phyloP scores from a whole-genome alignment of 2,329 filamentous ascomycete genomes.

The Tolypocladium nubicola region DNA sequence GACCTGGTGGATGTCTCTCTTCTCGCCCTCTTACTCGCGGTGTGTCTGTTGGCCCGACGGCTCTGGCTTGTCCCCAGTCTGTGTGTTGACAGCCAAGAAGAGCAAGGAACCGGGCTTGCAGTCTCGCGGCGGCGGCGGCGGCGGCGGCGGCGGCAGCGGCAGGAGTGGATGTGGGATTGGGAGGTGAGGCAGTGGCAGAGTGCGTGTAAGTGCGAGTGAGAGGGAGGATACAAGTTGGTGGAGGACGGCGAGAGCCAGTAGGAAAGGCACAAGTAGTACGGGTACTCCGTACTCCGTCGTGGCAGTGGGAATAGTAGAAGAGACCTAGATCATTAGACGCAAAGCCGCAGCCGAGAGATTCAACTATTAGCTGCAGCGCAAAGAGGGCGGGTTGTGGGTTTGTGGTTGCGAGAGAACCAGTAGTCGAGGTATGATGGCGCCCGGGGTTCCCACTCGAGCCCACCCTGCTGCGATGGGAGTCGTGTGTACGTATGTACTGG shows the following conservation, averaged over 20 bases:
- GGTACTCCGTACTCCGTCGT: background rate
- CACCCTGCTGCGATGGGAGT: constrained; percentile 2
- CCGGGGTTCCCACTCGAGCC: constrained; percentile 1
- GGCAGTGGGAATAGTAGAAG: background rate
- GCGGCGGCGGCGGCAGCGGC: background rate
- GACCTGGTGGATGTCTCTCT: constrained; percentile 11
- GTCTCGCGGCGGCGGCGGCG: background rate
- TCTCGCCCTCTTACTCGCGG: constrained; percentile 11
- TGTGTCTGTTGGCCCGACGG: background rate
- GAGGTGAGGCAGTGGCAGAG: background rate
- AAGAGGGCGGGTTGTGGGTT: constrained; percentile 3
- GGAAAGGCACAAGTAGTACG: background rate
- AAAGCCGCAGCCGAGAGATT: background rate
- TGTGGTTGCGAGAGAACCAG: constrained; percentile 3
- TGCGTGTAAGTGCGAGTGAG: background rate
- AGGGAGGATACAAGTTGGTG: background rate
- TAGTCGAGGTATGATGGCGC: background rate
- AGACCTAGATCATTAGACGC: constrained; percentile 1
- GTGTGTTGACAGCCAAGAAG: background rate
- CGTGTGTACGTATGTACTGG: background rate
- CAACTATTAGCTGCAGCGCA: background rate
- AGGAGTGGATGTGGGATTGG: background rate
- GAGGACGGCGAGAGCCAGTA: background rate
- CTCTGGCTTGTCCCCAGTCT: background rate
- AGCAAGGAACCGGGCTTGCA: background rate